Evolutionary conservation across 768 basidiomycete genomes (phyloP).

Genomic region (Hericium rajendrae): DNA sequence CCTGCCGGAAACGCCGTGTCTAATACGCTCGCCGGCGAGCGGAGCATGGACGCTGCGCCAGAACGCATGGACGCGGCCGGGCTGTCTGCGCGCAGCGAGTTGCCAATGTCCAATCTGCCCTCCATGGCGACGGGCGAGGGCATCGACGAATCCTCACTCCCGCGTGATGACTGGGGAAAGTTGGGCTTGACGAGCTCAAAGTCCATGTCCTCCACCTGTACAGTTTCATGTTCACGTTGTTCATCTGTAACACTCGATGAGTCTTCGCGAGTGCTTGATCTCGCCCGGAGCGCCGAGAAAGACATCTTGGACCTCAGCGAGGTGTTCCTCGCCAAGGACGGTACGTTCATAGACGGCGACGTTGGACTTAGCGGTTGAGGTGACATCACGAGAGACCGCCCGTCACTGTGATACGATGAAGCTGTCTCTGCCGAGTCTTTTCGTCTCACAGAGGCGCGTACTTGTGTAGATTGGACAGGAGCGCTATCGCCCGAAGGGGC

Average conservation of each 20-base stretch:
- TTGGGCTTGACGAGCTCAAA: conserved; percentile 68
- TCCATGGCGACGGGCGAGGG: conserved; percentile 5
- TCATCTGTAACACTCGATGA: conserved; percentile 23
- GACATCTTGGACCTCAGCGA: conserved; percentile 55
- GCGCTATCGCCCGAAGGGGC: background rate
- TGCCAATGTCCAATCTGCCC: background rate
- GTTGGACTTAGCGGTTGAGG: conserved; percentile 26
- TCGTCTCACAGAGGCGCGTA: conserved; percentile 7
- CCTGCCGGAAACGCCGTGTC: background rate
- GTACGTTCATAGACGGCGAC: conserved; percentile 17
- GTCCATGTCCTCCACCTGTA: conserved; percentile 75
- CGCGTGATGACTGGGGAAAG: conserved; percentile 30
- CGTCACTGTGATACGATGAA: conserved; percentile 27
- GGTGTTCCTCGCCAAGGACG: conserved; percentile 23
- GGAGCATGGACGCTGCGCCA: conserved; percentile 7
- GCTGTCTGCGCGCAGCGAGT: conserved; percentile 20
- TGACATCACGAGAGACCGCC: conserved; percentile 27
- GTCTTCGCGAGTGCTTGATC: conserved; percentile 21
- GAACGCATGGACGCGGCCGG: conserved; percentile 22
- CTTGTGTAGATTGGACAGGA: conserved; percentile 1
- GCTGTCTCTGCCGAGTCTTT: conserved; percentile 14
- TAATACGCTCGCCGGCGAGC: conserved; percentile 10
- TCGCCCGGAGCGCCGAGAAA: conserved; percentile 53
- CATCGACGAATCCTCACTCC: conserved; percentile 44
- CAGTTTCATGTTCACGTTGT: conserved; percentile 29